Percentiles rank a stretch among this genome's conserved stretches.
These are phyloP conservation scores for Aspergillus felis DNA, from an alignment of 2,329 filamentous ascomycete species.

Conservation along the genomic window DNA sequence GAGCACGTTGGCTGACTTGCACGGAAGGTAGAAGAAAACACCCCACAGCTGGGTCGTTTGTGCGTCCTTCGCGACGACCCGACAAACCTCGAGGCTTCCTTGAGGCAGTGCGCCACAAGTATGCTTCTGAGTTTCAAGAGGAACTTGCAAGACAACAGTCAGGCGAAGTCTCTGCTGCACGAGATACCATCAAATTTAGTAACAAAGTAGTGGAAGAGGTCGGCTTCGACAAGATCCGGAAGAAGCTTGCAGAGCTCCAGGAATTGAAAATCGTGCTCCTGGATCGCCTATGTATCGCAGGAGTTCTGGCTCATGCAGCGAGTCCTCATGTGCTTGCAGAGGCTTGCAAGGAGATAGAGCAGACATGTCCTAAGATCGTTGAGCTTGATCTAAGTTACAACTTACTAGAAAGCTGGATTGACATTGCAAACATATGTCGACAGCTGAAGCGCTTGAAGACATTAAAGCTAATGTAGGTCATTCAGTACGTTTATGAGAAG, in stretches of 20 bases:
- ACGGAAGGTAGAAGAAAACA: slow-evolving; percentile 56
- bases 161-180: slow-evolving; percentile 5
- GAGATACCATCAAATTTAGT: slow-evolving; percentile 65
- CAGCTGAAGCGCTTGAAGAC: slow-evolving; percentile 63
- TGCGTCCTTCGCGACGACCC: slow-evolving; percentile 69
- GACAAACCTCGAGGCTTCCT: slow-evolving; percentile 71
- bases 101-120: slow-evolving; percentile 77
- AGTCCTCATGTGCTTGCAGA: slow-evolving; percentile 19
- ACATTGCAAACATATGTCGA: slow-evolving; percentile 67
- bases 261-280: slow-evolving; percentile 79
- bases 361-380: slow-evolving; percentile 55
- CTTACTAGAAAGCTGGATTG: slow-evolving; percentile 64
- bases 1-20: slow-evolving; percentile 11
- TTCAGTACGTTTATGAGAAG: background rate
- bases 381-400: slow-evolving; percentile 86
- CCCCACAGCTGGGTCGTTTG: slow-evolving; percentile 76
- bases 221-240: slow-evolving; percentile 88
- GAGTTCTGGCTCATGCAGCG: slow-evolving; percentile 26
- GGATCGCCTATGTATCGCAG: slow-evolving; percentile 65
- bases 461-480: slow-evolving; percentile 55
- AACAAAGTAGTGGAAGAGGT: slow-evolving; percentile 87
- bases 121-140: slow-evolving; percentile 59
- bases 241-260: slow-evolving; percentile 69
- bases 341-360: slow-evolving; percentile 49
- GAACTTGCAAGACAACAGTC: slow-evolving; percentile 17